Evolutionary conservation across 2,329 filamentous ascomycete species (phyloP).

Genomic region (Apiospora saccharicola): DNA sequence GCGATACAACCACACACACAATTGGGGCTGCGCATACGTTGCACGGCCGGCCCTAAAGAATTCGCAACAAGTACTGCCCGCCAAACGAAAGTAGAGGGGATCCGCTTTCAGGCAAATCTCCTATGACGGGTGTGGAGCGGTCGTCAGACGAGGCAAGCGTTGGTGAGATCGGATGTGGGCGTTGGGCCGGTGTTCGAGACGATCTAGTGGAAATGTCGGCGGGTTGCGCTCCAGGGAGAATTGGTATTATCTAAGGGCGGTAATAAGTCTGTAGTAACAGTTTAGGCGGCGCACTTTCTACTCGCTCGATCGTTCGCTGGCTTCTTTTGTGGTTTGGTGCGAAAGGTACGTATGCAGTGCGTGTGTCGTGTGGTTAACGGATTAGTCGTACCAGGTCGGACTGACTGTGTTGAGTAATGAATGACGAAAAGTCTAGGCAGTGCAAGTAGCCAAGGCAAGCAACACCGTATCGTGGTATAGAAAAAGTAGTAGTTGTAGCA

Average conservation of each 20-base stretch:
- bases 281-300: slow-evolving; percentile 13
- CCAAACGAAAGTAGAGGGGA: slow-evolving; percentile 17
- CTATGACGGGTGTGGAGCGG: slow-evolving; percentile 23
- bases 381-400: slow-evolving; percentile 21
- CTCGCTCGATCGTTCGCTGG: slow-evolving; percentile 17
- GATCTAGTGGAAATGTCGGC: slow-evolving; percentile 21
- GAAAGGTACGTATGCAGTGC: slow-evolving; percentile 22
- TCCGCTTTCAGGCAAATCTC: slow-evolving; percentile 21
- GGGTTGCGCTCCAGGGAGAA: slow-evolving; percentile 4
- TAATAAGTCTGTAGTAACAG: slow-evolving; percentile 21
- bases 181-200: slow-evolving; percentile 17
- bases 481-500: not conserved
- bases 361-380: slow-evolving; percentile 11
- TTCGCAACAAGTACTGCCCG: slow-evolving; percentile 8
- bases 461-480: not conserved
- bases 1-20: slow-evolving; percentile 14
- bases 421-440: slow-evolving; percentile 10
- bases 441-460: not conserved
- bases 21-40: slow-evolving; percentile 21
- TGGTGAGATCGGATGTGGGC: slow-evolving; percentile 15
- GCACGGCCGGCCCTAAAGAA: slow-evolving; percentile 16
- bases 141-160: slow-evolving; percentile 21
- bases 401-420: slow-evolving; percentile 18
- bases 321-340: slow-evolving; percentile 6
- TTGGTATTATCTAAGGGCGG: slow-evolving; percentile 16